Evolutionary conservation across 2,329 filamentous ascomycete genomes (phyloP).

Genomic region (Penicillium griseofulvum): DNA sequence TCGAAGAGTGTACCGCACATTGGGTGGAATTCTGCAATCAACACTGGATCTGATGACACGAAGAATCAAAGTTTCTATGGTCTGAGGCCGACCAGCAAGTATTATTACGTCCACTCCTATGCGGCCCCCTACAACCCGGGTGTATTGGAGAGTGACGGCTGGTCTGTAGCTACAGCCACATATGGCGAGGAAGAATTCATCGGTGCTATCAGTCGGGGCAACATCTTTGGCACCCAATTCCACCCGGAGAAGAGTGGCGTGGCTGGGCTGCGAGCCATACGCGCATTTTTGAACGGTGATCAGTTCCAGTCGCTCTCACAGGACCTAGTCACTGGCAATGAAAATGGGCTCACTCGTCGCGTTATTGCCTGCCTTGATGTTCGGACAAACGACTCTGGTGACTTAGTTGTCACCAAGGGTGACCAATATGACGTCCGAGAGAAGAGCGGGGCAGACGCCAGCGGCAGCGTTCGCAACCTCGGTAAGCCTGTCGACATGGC

Average conservation of each 20-base stretch:
- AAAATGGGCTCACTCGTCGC: conserved; percentile 77
- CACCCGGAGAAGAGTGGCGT: conserved; percentile 96
- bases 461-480: conserved; percentile 75
- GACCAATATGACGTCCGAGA: conserved; percentile 98
- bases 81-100: conserved; percentile 77
- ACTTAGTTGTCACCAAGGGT: conserved; percentile 95
- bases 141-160: conserved; percentile 75
- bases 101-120: conserved; percentile 98
- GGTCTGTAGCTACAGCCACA: conserved; percentile 84
- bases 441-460: conserved; percentile 61
- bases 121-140: conserved; percentile 73
- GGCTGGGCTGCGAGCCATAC: conserved; percentile 78
- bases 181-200: conserved; percentile 91
- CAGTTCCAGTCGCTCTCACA: conserved; percentile 54
- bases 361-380: conserved; percentile 97
- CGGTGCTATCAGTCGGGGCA: conserved; percentile 80
- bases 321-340: conserved; percentile 19
- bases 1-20: conserved; percentile 96
- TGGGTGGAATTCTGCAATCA: conserved; percentile 90
- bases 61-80: conserved; percentile 67
- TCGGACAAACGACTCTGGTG: conserved; percentile 86
- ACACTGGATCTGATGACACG: conserved; percentile 40
- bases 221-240: conserved; percentile 90
- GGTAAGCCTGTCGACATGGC: conserved; percentile 97
- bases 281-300: conserved; percentile 78